Base-by-base conservation (phyloP, 2,329 filamentous ascomycete species). In the Colletotrichum graminicola region DNA sequence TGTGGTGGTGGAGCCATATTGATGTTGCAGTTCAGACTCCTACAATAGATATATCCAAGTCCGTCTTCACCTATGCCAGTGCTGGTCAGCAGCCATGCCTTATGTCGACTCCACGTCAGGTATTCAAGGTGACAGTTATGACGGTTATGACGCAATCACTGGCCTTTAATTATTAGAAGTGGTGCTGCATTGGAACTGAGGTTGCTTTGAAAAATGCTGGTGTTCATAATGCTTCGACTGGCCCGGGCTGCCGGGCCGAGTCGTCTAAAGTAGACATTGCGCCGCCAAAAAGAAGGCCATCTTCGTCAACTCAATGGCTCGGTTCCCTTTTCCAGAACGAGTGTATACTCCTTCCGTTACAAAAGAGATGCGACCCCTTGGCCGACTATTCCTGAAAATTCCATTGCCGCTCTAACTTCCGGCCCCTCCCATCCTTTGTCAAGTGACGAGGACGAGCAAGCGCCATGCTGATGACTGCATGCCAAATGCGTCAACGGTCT, bases 381-480 rank as follows among this genome's bases (percentile, higher is more conserved):
- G 10, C 12, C 18, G 10, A 26, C 41, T 52, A 34, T 56, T 56
- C 7, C 29, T 55, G 21, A 18, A 26, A 34, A 45, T 23, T 41
- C 5, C 14, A 16, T 5, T 7, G 6, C 21, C 63, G 14, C 18
- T 36, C n/a, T 0, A 39, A 26, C 45, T 29, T 51, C 32, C 29
- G n/a, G 18, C 43, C 21, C 43, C 43, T 8, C 2, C 36, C 36
- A 34, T 34, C 8, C 34, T 10, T 45, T 45, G 63, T 43, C 67
- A 56, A 62, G 63, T 32, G 56, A 55, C 51, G 21, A 61, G 41
- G 16, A 45, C 32, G 26, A 56, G 14, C 41, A 70, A 51, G 23
- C 41, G 49, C 39, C 49, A 16, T 51, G 23, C 29, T 62, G 47
- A 67, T 67, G 64, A 62, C 57, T 47, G 64, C 52, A 59, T 59